Base-by-base conservation (phyloP, 441 rosid species). In the Corymbia calophylla region DNA sequence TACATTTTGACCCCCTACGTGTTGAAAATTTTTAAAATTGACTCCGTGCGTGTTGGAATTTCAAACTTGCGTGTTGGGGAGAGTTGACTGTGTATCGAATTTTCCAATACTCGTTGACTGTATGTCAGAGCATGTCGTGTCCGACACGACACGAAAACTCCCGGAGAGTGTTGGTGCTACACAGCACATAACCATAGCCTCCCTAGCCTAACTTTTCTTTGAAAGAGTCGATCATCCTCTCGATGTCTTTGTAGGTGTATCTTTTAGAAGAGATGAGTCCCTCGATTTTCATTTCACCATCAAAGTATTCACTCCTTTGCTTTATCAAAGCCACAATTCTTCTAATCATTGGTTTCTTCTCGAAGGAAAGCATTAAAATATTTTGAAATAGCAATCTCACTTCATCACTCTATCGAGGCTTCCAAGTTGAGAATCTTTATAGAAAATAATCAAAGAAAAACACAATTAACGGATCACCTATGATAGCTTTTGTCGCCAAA, bases 361-460 rank as follows among this genome's bases (percentile, higher is more conserved):
- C 8, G 1, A 55, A 55, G 13, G 5, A 56, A 56, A 56, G 62
- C 13, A 56, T 56, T 1, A 56, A 56, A 9, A 56, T 0, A 56
- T 56, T 56, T 4, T 0, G 0, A 9, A 56, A 23, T 1, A 56
- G 0, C 6, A 56, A 23, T 56, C 60, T 56, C 27, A 23, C 13
- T 56, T 56, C 3, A 56, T 56, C 12, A 56, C 29, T 4, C 9
- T 23, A 56, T 9, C 12, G 13, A 56, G 62, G 62, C 62, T 9
- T 56, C 62, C 1, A 25, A 56, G 62, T 56, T 56, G 13, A 1
- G 29, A 8, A 23, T 9, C 29, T 23, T 23, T 9, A 56, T 56
- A 56, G 62, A 56, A 23, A 56, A 56, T 56, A 56, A 0, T 8
- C 13, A 56, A 56, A 0, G 13, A 56, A 56, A 56, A 56, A 1